A percentile compares a stretch with the other conserved stretches of the same genome.
Conservation (phyloP, 2,329 filamentous ascomycete genomes). For the Colletotrichum gloeosporioides region DNA sequence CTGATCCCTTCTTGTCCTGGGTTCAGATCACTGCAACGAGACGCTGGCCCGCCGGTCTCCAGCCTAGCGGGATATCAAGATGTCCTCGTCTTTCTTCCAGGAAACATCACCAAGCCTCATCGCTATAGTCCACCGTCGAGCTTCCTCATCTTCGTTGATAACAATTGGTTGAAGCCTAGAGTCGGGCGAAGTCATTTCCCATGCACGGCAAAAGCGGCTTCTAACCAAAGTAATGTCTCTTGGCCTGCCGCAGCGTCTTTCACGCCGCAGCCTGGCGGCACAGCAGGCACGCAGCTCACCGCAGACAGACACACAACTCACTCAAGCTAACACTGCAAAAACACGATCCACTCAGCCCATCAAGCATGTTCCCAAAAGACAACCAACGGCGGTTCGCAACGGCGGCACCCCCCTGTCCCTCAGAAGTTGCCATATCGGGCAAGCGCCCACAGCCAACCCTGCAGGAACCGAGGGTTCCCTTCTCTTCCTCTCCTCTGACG, state of each 20-base stretch:
- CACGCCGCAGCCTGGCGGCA: background rate
- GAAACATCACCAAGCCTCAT: background rate
- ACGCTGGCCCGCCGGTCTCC: background rate
- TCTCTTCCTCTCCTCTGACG: background rate
- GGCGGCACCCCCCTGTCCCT: background rate
- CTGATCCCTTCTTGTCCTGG: background rate
- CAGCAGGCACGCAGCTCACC: background rate
- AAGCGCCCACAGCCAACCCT: constrained; percentile 16
- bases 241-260: background rate
- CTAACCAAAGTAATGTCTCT: background rate
- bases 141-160: background rate
- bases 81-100: background rate
- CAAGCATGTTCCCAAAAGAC: background rate
- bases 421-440: constrained; percentile 1
- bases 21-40: background rate
- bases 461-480: background rate
- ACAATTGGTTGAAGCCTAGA: background rate
- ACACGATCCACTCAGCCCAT: background rate
- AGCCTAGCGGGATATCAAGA: background rate
- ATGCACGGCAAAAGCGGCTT: background rate
- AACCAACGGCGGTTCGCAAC: background rate
- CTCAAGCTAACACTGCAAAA: background rate
- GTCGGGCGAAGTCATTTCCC: constrained; percentile 12
- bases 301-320: background rate
- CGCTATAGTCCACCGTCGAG: background rate